A percentile compares a stretch with the other conserved stretches of the same genome.
phyloP scores from a whole-genome alignment of 495 filamentous ascomycete genomes.

The Amorphotheca resinae region DNA sequence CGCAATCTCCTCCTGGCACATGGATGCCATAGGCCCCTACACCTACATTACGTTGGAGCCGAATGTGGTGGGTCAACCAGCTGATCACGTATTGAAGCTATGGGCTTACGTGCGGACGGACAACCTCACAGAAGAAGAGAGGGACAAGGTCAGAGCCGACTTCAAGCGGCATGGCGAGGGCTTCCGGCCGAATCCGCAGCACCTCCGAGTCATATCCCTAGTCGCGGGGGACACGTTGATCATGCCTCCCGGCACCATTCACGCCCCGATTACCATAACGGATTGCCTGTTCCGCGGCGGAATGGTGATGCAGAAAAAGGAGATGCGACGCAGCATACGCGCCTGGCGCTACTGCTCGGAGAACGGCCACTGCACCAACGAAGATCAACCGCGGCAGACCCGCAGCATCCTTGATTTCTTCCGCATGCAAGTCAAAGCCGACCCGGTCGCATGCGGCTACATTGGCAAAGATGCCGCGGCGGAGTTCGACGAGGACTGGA shows the following conservation, averaged over 20 bases:
- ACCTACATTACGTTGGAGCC: slow-evolving; percentile 6
- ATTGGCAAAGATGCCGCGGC: background rate
- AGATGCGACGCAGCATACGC: background rate
- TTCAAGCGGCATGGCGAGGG: slow-evolving; percentile 1
- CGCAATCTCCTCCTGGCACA: slow-evolving; percentile 9
- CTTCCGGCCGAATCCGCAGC: slow-evolving; percentile 1
- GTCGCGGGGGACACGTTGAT: slow-evolving; percentile 6
- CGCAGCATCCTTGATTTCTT: slow-evolving; percentile 6
- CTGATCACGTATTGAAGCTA: slow-evolving; percentile 6
- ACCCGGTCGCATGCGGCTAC: slow-evolving; percentile 3
- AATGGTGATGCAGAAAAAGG: slow-evolving; percentile 4
- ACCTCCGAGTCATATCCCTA: slow-evolving; percentile 3
- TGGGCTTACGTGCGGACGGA: slow-evolving; percentile 7
- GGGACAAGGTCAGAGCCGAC: background rate
- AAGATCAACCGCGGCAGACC: slow-evolving; percentile 3
- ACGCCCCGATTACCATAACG: slow-evolving; percentile 10
- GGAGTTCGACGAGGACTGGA: slow-evolving; percentile 9
- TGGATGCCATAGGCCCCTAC: slow-evolving; percentile 6
- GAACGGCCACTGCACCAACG: slow-evolving; percentile 8
- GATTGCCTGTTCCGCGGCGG: slow-evolving; percentile 8
- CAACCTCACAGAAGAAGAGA: background rate
- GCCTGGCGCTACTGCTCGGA: slow-evolving; percentile 5
- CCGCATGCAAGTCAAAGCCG: background rate
- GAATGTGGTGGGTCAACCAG: background rate
- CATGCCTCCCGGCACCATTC: slow-evolving; percentile 11